Evolutionary conservation across 352 stramenopile species (phyloP).

Genomic region (Pythium rhizo-oryzae): DNA sequence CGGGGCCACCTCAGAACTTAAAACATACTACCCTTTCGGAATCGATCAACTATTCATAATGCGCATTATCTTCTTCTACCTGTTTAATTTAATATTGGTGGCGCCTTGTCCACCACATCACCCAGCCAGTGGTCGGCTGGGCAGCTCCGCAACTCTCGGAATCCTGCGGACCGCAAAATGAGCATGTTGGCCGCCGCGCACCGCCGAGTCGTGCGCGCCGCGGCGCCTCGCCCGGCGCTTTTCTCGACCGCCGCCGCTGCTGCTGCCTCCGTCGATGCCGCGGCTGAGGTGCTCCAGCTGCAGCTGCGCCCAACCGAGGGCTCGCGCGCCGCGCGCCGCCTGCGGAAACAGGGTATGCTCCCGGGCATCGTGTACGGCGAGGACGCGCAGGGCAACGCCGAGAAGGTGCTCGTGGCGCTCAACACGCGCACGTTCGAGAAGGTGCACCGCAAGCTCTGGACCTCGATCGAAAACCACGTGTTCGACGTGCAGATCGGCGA

Average conservation of each 20-base stretch:
- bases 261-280: slow-evolving; percentile 8
- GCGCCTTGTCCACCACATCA: slow-evolving; percentile 33
- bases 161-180: slow-evolving; percentile 21
- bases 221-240: slow-evolving; percentile 31
- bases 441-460: slow-evolving; percentile 86
- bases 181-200: slow-evolving; percentile 38
- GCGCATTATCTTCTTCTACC: background rate
- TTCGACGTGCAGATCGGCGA: slow-evolving; percentile 82
- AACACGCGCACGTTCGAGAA: slow-evolving; percentile 77
- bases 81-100: slow-evolving; percentile 16
- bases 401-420: slow-evolving; percentile 79
- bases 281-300: slow-evolving; percentile 54
- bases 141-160: slow-evolving; percentile 3
- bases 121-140: slow-evolving; percentile 25
- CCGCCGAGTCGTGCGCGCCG: slow-evolving; percentile 36
- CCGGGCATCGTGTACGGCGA: slow-evolving; percentile 87
- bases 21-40: slow-evolving; percentile 23
- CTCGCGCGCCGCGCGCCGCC: slow-evolving; percentile 72
- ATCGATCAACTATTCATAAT: background rate
- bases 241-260: slow-evolving; percentile 46
- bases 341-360: slow-evolving; percentile 81
- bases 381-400: slow-evolving; percentile 57
- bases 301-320: slow-evolving; percentile 64
- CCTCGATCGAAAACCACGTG: slow-evolving; percentile 87
- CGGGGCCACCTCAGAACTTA: no score